phyloP scores from a whole-genome alignment of 2,329 filamentous ascomycete genomes.

The Alternaria longipes region DNA sequence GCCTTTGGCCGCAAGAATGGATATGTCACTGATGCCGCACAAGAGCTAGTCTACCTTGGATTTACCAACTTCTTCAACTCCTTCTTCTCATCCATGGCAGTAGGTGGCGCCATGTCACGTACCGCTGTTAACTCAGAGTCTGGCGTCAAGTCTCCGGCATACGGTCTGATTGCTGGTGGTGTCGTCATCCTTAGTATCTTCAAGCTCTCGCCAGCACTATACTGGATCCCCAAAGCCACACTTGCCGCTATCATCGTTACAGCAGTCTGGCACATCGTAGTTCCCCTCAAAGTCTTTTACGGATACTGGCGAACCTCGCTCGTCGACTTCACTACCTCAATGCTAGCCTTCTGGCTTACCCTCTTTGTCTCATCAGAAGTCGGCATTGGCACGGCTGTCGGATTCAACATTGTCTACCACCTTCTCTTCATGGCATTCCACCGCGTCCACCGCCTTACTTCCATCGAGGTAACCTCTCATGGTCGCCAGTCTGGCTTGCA shows the following conservation, averaged over 20 bases:
- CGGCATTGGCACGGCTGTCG: conserved; percentile 67
- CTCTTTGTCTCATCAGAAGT: conserved; percentile 69
- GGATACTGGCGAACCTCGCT: conserved; percentile 71
- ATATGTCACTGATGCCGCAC: conserved; percentile 70
- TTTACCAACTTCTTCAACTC: conserved; percentile 70
- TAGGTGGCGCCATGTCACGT: conserved; percentile 72
- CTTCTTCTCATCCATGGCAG: conserved; percentile 71
- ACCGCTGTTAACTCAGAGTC: conserved; percentile 73
- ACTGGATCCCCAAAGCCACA: conserved; percentile 74
- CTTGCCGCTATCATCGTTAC: conserved; percentile 73
- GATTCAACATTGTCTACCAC: conserved; percentile 60
- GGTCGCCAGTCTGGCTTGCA: conserved; percentile 14
- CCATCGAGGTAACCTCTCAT: conserved; percentile 22
- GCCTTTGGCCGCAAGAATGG: conserved; percentile 69
- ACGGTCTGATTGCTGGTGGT: conserved; percentile 67
- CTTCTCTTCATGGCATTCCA: conserved; percentile 68
- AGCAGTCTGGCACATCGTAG: conserved; percentile 70
- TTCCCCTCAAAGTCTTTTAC: conserved; percentile 67
- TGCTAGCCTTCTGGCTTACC: conserved; percentile 71
- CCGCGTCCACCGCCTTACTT: conserved; percentile 41
- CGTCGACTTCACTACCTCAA: conserved; percentile 70
- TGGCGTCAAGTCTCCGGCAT: conserved; percentile 69
- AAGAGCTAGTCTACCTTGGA: conserved; percentile 72
- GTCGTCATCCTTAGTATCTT: conserved; percentile 71
- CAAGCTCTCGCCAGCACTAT: conserved; percentile 67